phyloP scores from a whole-genome alignment of 495 filamentous ascomycete species.

The Tirmania nivea region DNA sequence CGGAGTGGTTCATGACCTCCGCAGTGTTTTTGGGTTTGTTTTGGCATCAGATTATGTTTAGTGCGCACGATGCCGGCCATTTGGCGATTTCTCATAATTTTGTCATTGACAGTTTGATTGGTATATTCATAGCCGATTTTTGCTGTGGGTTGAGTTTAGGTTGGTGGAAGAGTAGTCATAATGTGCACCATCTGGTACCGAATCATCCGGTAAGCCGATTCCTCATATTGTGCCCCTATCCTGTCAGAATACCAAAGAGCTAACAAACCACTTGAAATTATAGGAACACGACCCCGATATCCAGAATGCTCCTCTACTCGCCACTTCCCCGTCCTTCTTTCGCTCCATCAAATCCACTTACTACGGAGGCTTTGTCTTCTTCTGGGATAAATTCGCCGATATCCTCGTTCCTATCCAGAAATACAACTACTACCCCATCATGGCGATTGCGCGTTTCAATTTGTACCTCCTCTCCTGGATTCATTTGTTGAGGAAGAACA shows the following conservation, averaged over 20 bases:
- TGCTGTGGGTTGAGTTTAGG: conserved; percentile 29
- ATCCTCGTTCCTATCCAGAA: conserved; percentile 24
- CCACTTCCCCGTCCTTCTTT: conserved; percentile 28
- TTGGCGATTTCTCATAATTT: conserved; percentile 29
- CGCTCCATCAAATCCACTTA: conserved; percentile 22
- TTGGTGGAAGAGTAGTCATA: conserved; percentile 34
- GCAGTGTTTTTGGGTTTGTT: conserved; percentile 28
- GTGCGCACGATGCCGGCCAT: conserved; percentile 31
- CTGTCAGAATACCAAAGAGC: too few relatives aligned
- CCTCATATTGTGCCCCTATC: background rate
- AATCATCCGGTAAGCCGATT: conserved; percentile 22
- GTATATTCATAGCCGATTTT: conserved; percentile 28
- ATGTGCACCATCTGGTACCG: conserved; percentile 31
- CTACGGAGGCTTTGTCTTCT: conserved; percentile 27
- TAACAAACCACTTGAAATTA: background rate
- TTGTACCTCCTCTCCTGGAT: conserved; percentile 28
- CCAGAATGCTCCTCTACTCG: conserved; percentile 30
- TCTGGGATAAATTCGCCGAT: conserved; percentile 25
- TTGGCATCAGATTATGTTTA: conserved; percentile 35
- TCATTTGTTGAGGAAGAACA: conserved; percentile 21
- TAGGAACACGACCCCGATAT: conserved; percentile 32
- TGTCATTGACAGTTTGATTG: conserved; percentile 26
- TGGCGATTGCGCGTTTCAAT: conserved; percentile 31
- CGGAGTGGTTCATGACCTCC: conserved; percentile 26
- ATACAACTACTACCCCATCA: conserved; percentile 32